Evolutionary conservation across 2,329 filamentous ascomycete species (phyloP), one percentile per base, ranked within the genome.

Genomic region (Teratosphaeriaceae sp.): DNA sequence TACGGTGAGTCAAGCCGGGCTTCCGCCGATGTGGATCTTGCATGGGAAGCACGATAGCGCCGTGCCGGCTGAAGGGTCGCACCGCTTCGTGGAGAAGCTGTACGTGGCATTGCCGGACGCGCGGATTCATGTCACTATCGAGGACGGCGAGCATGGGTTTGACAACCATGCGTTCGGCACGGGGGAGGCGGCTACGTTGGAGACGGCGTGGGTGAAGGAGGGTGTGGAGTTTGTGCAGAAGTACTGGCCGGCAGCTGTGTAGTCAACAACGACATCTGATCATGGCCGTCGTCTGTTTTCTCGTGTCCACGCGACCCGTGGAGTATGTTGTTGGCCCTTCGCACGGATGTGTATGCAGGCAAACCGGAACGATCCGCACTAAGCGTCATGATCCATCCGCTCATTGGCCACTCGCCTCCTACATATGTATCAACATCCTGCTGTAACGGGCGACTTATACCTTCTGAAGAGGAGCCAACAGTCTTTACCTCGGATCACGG

Each of bases 91-190:
- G 8, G 40, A 57, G 30, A 51, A 48, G 12, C 40, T 63, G 18
- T 50, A 49, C 45, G 50, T 54, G n/a, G 40, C 48, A 6, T 42
- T 53, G 18, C 54, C 54, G 1, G 44, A 48, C 1, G 56, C 56
- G 23, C 51, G 49, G 15, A 38, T 66, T 27, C 29, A 50, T 27
- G 24, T 66, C 16, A 47, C 50, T 9, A 23, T 60, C 27, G 27
- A 21, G 16, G 46, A 46, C n/a, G 54, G 59, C 11, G 58, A 57
- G 5, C 65, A 68, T 56, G 65, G 64, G 2, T 67, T 67, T 53
- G 65, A 67, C 47, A 23, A 31, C 31, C 35, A 38, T 24, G 35
- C 35, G 11, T 6, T 20, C 5, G 35, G n/a, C 7, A 38, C 13
- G 8, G 40, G n/a, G n/a, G 44, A 45, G 16, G 27, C 19, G 2